Conservation (phyloP, 2,329 filamentous ascomycete genomes). For the Phyllosticta citrichinensis region DNA sequence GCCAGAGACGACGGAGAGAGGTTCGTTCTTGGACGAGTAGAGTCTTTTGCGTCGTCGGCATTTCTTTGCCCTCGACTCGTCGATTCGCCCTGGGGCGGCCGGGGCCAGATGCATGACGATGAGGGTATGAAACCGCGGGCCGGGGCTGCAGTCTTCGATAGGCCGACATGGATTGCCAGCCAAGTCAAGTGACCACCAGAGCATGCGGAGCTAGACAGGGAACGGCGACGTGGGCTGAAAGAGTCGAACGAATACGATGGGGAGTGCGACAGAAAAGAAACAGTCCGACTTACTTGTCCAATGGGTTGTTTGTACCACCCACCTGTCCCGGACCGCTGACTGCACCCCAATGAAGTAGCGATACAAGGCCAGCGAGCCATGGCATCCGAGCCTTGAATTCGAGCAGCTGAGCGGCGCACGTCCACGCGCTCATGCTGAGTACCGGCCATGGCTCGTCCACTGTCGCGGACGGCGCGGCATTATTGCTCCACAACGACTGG, state of each 20-base stretch:
- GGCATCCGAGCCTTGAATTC: slow-evolving; percentile 77
- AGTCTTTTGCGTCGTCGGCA: background rate
- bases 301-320: slow-evolving; percentile 61
- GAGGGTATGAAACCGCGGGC: slow-evolving; percentile 7
- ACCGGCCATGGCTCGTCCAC: slow-evolving; percentile 42
- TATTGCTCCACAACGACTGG: slow-evolving; percentile 20
- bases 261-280: slow-evolving; percentile 12
- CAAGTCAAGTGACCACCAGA: slow-evolving; percentile 52
- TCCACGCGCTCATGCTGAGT: slow-evolving; percentile 67
- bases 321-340: slow-evolving; percentile 65
- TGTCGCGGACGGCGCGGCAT: slow-evolving; percentile 20
- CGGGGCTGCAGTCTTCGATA: background rate
- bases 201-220: slow-evolving; percentile 40
- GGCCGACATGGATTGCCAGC: slow-evolving; percentile 22
- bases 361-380: slow-evolving; percentile 70
- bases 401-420: slow-evolving; percentile 60
- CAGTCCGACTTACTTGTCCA: slow-evolving; percentile 74
- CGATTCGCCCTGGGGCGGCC: background rate
- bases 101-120: slow-evolving; percentile 7
- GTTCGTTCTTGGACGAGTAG: background rate
- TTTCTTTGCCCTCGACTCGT: slow-evolving; percentile 3
- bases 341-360: slow-evolving; percentile 64
- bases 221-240: slow-evolving; percentile 23
- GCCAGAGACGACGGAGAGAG: background rate
- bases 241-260: slow-evolving; percentile 13